Evolutionary conservation across 345 rosid genomes (phyloP).

Genomic region (Boechera divaricarpa): DNA sequence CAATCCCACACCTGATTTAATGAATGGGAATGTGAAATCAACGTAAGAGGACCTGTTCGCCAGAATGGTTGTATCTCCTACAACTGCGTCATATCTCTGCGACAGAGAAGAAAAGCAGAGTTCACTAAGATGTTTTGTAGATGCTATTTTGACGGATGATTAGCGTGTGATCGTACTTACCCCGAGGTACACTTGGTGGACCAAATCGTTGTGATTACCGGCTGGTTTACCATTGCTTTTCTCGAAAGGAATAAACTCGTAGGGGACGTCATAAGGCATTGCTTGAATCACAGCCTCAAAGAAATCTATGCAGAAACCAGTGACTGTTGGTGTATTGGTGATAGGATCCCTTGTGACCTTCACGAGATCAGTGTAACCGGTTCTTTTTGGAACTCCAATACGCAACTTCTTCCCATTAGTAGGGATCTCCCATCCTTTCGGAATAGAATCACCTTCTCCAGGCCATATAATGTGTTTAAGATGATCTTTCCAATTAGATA

Average conservation of each 20-base stretch:
- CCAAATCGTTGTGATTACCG: slow-evolving; percentile 50
- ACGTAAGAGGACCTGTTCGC: slow-evolving; percentile 60
- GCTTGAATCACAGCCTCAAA: slow-evolving; percentile 50
- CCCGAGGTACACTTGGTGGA: slow-evolving; percentile 53
- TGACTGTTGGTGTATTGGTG: not conserved
- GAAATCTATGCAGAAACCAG: slow-evolving; percentile 56
- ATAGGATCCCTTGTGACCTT: slow-evolving; percentile 43
- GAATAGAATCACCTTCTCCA: slow-evolving; percentile 41
- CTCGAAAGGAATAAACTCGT: slow-evolving; percentile 48
- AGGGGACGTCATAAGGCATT: slow-evolving; percentile 54
- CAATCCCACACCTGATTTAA: slow-evolving; percentile 66
- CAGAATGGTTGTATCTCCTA: slow-evolving; percentile 67
- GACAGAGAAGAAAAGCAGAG: not conserved
- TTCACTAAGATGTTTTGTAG: not conserved
- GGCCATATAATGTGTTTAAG: slow-evolving; percentile 48
- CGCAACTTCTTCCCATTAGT: slow-evolving; percentile 51
- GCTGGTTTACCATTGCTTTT: slow-evolving; percentile 30
- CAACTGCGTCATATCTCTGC: slow-evolving; percentile 60
- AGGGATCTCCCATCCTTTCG: slow-evolving; percentile 61
- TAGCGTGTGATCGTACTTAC: slow-evolving; percentile 36
- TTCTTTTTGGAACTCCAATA: slow-evolving; percentile 54
- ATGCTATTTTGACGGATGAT: not conserved
- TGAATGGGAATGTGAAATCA: slow-evolving; percentile 70
- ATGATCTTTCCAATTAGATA: slow-evolving; percentile 41
- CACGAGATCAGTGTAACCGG: slow-evolving; percentile 50